Percentiles rank a stretch among this genome's conserved stretches.
Conservation (phyloP, 257 asterid species). For the Voacanga thouarsii region DNA sequence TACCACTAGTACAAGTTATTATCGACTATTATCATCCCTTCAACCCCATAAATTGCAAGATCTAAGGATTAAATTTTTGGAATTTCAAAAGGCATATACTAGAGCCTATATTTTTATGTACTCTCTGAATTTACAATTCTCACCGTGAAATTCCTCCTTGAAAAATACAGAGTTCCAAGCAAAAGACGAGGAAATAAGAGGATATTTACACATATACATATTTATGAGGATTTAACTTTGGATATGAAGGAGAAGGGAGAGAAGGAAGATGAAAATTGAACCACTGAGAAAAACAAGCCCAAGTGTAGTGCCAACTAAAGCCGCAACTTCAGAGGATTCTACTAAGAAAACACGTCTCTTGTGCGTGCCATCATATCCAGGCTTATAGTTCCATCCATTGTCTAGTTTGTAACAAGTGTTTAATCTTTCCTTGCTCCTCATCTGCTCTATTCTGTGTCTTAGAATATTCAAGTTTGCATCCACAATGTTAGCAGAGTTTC, state of each 20-base stretch:
- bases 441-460: conserved; percentile 34
- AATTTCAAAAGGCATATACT: no score
- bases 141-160: no score
- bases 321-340: conserved; percentile 26
- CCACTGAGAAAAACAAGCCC: conserved; percentile 38
- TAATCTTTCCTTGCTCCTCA: conserved; percentile 37
- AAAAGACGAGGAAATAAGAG: background rate
- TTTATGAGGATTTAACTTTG: background rate
- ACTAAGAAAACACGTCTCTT: conserved; percentile 17
- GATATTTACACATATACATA: background rate
- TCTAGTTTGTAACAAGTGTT: conserved; percentile 1
- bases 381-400: conserved; percentile 45
- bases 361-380: conserved; percentile 32
- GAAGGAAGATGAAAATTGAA: conserved; percentile 32
- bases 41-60: background rate
- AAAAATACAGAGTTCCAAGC: background rate
- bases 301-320: conserved; percentile 25
- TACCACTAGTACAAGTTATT: no score
- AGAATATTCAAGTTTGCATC: conserved; percentile 39
- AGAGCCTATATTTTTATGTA: no score
- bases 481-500: conserved; percentile 32
- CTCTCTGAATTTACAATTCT: background rate
- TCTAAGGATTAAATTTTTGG: background rate
- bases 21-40: no score
- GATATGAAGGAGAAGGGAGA: conserved; percentile 21